These are phyloP conservation scores for Graphiopsis chlorocephala DNA, from an alignment of 2,329 filamentous ascomycete species.

Conservation along the genomic window DNA sequence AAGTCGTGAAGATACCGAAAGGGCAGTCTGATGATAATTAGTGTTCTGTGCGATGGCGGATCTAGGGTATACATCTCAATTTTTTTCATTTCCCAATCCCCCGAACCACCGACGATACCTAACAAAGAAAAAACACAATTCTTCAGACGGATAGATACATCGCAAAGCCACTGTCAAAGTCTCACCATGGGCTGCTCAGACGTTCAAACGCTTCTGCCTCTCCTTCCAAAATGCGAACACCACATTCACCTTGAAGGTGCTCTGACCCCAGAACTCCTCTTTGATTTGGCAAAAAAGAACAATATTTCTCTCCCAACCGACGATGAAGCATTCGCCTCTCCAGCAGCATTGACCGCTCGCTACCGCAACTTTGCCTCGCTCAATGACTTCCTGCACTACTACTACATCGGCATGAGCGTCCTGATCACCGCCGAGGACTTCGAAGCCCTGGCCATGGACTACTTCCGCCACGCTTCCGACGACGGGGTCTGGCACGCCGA, in stretches of 20 bases:
- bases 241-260: constrained; percentile 79
- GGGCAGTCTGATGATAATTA: background rate
- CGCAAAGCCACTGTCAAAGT: background rate
- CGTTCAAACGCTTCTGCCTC: constrained; percentile 1
- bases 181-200: background rate
- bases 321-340: constrained; percentile 63
- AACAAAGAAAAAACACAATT: background rate
- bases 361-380: constrained; percentile 68
- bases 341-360: constrained; percentile 57
- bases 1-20: background rate
- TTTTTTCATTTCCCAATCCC: background rate
- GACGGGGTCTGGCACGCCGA: constrained; percentile 71
- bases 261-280: constrained; percentile 67
- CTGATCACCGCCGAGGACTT: constrained; percentile 66
- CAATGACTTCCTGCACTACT: constrained; percentile 75
- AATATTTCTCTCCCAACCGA: constrained; percentile 54
- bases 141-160: background rate
- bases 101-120: background rate
- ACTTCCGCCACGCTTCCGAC: constrained; percentile 62
- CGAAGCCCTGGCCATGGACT: constrained; percentile 68
- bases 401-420: constrained; percentile 73
- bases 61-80: background rate
- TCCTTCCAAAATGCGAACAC: constrained; percentile 66
- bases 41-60: background rate
- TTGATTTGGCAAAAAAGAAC: constrained; percentile 66